Conservation (phyloP, 805 yeast genomes). For the Jamesozyma lodderae region DNA sequence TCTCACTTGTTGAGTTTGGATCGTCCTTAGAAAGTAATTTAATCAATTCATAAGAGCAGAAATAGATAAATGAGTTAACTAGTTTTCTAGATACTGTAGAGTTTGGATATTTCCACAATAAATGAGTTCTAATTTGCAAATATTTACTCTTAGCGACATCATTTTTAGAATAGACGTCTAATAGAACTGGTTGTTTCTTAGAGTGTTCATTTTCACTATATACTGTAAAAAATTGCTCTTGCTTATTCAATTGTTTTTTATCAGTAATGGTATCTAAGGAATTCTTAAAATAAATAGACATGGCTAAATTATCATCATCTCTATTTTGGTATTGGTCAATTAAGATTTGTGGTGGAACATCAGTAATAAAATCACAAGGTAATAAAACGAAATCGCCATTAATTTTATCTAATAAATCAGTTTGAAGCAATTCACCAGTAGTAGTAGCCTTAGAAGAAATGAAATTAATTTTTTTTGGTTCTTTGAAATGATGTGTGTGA, state of each 20-base stretch:
- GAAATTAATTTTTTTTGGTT: constrained; percentile 34
- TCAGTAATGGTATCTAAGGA: constrained; percentile 69
- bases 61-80: constrained; percentile 64
- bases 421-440: constrained; percentile 55
- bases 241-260: constrained; percentile 40
- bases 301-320: constrained; percentile 57
- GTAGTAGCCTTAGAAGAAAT: constrained; percentile 38
- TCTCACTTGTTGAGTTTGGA: too few relatives aligned
- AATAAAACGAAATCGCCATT: constrained; percentile 60
- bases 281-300: constrained; percentile 70
- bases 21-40: constrained; percentile 33
- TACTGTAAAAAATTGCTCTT: constrained; percentile 45
- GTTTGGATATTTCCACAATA: constrained; percentile 83
- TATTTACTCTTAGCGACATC: constrained; percentile 64
- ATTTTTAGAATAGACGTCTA: constrained; percentile 65
- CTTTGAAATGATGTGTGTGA: constrained; percentile 24
- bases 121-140: constrained; percentile 69
- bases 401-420: constrained; percentile 36
- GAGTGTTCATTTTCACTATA: constrained; percentile 43
- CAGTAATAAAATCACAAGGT: constrained; percentile 92
- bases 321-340: constrained; percentile 76
- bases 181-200: constrained; percentile 34
- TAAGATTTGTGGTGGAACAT: constrained; percentile 80
- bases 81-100: constrained; percentile 67
- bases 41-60: constrained; percentile 48